These are phyloP conservation scores for Wickerhamomyces queroliae DNA, from an alignment of 805 yeast species.

Conservation along the genomic window DNA sequence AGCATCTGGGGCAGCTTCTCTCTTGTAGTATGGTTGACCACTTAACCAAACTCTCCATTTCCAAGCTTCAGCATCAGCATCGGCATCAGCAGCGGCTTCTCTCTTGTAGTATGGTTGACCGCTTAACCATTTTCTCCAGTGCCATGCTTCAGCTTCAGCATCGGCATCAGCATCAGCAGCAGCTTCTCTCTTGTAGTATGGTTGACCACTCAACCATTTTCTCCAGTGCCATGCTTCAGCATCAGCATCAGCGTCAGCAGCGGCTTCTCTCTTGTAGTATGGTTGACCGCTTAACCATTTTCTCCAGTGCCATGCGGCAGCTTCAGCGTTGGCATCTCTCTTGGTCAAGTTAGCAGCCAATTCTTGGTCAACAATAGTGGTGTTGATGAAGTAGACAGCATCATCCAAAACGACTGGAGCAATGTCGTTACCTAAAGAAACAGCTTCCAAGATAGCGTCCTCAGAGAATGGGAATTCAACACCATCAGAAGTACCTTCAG, in stretches of 20 bases:
- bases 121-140: slow-evolving; percentile 10
- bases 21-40: slow-evolving; percentile 8
- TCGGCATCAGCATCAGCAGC: slow-evolving; percentile 14
- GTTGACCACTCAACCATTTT: slow-evolving; percentile 11
- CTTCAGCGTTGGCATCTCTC: slow-evolving; percentile 10
- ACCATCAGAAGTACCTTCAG: slow-evolving; percentile 2
- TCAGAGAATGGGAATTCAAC: slow-evolving; percentile 5
- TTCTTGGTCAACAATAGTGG: slow-evolving; percentile 11
- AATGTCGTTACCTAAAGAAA: slow-evolving; percentile 7
- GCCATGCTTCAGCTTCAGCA: slow-evolving; percentile 19
- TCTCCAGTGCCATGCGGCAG: slow-evolving; percentile 7
- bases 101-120: slow-evolving; percentile 18
- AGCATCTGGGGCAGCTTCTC: slow-evolving; percentile 5
- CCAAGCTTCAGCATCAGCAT: slow-evolving; percentile 3
- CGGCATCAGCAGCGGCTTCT: slow-evolving; percentile 10
- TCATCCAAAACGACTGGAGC: slow-evolving; percentile 19
- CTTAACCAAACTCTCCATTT: background rate
- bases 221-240: slow-evolving; percentile 21
- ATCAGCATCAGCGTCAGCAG: slow-evolving; percentile 6
- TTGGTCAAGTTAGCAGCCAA: background rate
- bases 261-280: slow-evolving; percentile 14
- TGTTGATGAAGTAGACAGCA: slow-evolving; percentile 21
- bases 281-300: background rate
- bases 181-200: slow-evolving; percentile 12
- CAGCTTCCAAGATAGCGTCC: slow-evolving; percentile 2